phyloP scores from a whole-genome alignment of 2,329 filamentous ascomycete genomes.

The Pleurostoma richardsiae region DNA sequence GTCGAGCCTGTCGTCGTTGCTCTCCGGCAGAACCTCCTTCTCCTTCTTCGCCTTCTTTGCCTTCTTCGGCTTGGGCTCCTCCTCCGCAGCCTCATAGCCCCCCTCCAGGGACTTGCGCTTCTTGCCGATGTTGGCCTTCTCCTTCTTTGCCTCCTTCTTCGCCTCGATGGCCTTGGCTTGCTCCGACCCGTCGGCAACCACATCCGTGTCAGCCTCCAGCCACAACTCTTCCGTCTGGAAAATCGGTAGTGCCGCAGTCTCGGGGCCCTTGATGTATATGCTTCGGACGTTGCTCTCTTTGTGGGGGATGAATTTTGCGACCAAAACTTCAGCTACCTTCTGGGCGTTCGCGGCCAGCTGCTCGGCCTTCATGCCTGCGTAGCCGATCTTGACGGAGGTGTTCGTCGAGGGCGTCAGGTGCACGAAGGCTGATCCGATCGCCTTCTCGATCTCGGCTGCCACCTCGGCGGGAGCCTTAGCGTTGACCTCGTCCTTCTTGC shows the following conservation, averaged over 20 bases:
- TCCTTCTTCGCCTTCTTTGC: constrained; percentile 16
- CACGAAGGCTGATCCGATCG: constrained; percentile 72
- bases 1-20: constrained; percentile 48
- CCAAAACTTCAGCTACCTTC: constrained; percentile 62
- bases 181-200: constrained; percentile 54
- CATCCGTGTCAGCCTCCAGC: constrained; percentile 69
- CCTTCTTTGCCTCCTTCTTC: constrained; percentile 24
- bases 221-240: constrained; percentile 93
- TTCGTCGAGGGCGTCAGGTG: constrained; percentile 74
- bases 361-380: constrained; percentile 67
- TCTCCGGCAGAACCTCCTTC: constrained; percentile 25
- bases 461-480: constrained; percentile 59
- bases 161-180: constrained; percentile 36
- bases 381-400: constrained; percentile 75
- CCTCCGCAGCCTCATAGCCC: constrained; percentile 11
- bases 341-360: constrained; percentile 78
- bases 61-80: constrained; percentile 17
- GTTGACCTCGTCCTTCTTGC: constrained; percentile 29
- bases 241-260: constrained; percentile 85
- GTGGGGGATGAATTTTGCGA: constrained; percentile 76
- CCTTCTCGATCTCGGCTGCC: constrained; percentile 75
- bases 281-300: constrained; percentile 83
- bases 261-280: constrained; percentile 85
- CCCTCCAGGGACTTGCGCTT: constrained; percentile 49
- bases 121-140: constrained; percentile 60